A percentile compares a stretch with the other conserved stretches of the same genome.
Conservation (phyloP, 257 asterid genomes). For the Solanum bukasovii region DNA sequence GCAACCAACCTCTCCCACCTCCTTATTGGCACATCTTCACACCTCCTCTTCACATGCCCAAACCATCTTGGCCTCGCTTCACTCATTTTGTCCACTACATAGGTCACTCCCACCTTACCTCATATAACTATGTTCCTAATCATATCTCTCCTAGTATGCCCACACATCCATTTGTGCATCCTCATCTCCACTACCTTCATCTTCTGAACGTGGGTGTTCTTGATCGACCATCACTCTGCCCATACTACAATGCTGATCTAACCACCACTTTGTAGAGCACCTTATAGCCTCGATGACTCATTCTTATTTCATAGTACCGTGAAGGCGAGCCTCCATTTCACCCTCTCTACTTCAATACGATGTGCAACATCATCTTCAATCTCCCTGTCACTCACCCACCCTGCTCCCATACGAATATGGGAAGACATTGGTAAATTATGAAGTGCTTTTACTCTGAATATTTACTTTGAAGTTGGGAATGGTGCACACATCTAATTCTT, state of each 20-base stretch:
- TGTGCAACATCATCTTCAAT: background rate
- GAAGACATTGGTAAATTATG: background rate
- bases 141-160: background rate
- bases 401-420: background rate
- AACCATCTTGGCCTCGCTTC: background rate
- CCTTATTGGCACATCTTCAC: background rate
- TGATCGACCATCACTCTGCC: background rate
- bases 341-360: background rate
- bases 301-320: background rate
- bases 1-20: background rate
- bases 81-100: background rate
- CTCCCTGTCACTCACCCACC: background rate
- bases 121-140: background rate
- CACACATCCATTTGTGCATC: background rate
- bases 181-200: background rate
- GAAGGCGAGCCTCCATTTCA: background rate
- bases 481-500: background rate
- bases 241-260: background rate
- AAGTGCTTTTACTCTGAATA: background rate
- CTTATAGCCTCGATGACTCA: background rate
- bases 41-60: background rate
- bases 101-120: background rate
- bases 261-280: background rate
- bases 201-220: background rate
- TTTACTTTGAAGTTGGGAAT: background rate